Evolutionary conservation across 495 filamentous ascomycete genomes (phyloP).

Genomic region (Bryoglossum gracile): DNA sequence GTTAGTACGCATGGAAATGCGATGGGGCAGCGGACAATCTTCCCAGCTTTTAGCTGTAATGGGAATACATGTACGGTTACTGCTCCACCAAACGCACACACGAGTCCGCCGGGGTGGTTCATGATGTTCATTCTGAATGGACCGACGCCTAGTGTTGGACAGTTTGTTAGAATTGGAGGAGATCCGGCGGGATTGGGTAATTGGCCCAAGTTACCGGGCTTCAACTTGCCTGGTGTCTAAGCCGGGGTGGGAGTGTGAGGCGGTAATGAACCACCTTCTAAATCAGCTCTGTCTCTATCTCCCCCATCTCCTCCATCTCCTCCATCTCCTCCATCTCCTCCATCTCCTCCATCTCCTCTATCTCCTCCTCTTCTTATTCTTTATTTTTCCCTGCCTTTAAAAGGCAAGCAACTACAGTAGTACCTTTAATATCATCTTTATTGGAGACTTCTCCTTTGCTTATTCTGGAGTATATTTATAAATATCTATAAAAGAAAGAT

Average conservation of each 20-base stretch:
- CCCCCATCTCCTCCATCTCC: too few relatives aligned
- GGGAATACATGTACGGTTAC: slow-evolving; percentile 29
- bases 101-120: slow-evolving; percentile 53
- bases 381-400: too few relatives aligned
- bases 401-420: too few relatives aligned
- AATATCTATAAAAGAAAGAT: too few relatives aligned
- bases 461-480: too few relatives aligned
- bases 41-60: slow-evolving; percentile 43
- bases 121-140: slow-evolving; percentile 52
- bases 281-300: too few relatives aligned
- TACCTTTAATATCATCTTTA: too few relatives aligned
- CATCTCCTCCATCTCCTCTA: too few relatives aligned
- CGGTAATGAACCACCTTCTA: too few relatives aligned
- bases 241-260: not conserved
- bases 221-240: not conserved
- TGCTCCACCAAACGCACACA: slow-evolving; percentile 43
- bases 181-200: not conserved
- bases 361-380: too few relatives aligned
- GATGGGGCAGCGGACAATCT: slow-evolving; percentile 54
- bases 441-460: too few relatives aligned
- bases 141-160: slow-evolving; percentile 43
- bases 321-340: too few relatives aligned
- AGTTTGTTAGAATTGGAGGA: slow-evolving; percentile 53
- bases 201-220: not conserved
- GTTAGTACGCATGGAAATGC: slow-evolving; percentile 56